Base-by-base conservation (phyloP, 441 rosid species). In the Populus trichocarpa region DNA sequence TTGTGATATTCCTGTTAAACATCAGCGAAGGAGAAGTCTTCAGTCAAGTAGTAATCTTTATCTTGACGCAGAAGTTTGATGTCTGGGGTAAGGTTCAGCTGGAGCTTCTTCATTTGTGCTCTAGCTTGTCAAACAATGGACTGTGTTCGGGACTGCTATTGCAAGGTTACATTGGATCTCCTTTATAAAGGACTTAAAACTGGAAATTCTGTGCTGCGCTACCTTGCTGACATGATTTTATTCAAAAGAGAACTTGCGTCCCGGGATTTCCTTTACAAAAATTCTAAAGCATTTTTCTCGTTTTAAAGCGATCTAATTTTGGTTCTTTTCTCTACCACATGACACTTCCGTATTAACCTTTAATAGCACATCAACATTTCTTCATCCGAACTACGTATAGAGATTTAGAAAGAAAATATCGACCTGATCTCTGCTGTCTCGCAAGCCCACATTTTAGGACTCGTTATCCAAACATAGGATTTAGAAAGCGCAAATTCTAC, bases 271-370 rank as follows among this genome's bases (percentile, higher is more conserved):
- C 7, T 53, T 69, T 14, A 61, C 6, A 23, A 63, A 70, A 36
- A 18, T 9, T 53, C 74, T 32, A 9, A 26, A 50, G 71, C 32
- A 28, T 71, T 22, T 18, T 57, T 57, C 7, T 26, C 16, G 6
- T 26, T 30, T 36, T 42, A n/a, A 20, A 28, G 67, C 25, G 5
- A 1, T 22, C 36, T 36, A 23, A 18, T 22, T 66, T 69, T 11
- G 74, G 33, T 42, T 13, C 63, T 32, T 14, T 33, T 13, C 26
- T 33, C 61, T 65, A 78, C 50, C 71, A 65, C 86, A 72, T 75
- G 75, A 20, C 28, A 20, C 28, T 42, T 3, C 0, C 11, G 50
- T 42, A 3, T 42, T 3, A 42, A 42, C 14, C 9, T 2, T 42
- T 0, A 36, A 9, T 36, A 38, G 13, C 42, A 42, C 4, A 12